These are phyloP conservation scores for Pyrenula aspistea DNA, from an alignment of 495 filamentous ascomycete species.

Conservation along the genomic window DNA sequence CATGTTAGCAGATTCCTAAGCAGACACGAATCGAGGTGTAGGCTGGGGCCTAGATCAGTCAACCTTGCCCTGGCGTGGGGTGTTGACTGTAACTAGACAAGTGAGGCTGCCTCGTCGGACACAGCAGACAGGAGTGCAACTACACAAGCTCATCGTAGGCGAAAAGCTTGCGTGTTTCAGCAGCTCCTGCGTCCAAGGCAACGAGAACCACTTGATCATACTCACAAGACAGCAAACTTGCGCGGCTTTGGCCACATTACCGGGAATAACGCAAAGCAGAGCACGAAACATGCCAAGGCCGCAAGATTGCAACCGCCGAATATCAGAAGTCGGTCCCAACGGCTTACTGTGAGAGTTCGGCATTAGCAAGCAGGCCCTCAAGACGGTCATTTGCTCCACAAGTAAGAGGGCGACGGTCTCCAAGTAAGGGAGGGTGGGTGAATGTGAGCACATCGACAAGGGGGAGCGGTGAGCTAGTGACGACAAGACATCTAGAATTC, in stretches of 20 bases:
- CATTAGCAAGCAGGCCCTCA: constrained; percentile 7
- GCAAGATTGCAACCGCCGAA: constrained; percentile 88
- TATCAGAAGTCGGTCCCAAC: constrained; percentile 90
- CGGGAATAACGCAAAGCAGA: constrained; percentile 83
- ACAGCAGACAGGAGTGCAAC: neutral
- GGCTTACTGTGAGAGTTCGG: constrained; percentile 56
- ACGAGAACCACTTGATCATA: constrained; percentile 15
- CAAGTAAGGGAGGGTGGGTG: constrained; percentile 3
- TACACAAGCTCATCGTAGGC: neutral
- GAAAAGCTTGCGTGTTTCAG: neutral
- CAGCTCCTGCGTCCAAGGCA: neutral
- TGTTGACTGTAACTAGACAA: neutral
- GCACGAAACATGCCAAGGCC: constrained; percentile 79
- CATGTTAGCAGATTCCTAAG: neutral
- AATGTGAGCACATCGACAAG: constrained; percentile 10
- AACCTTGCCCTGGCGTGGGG: neutral
- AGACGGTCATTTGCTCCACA: neutral
- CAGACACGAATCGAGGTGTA: neutral
- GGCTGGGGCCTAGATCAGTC: neutral
- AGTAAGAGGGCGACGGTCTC: neutral
- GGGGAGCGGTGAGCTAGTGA: constrained; percentile 1
- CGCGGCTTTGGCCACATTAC: constrained; percentile 64
- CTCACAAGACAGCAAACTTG: constrained; percentile 96
- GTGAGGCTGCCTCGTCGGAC: neutral
- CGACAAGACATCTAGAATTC: neutral